Conservation (phyloP, 768 basidiomycete genomes). For the Amanita subjunquillea region DNA sequence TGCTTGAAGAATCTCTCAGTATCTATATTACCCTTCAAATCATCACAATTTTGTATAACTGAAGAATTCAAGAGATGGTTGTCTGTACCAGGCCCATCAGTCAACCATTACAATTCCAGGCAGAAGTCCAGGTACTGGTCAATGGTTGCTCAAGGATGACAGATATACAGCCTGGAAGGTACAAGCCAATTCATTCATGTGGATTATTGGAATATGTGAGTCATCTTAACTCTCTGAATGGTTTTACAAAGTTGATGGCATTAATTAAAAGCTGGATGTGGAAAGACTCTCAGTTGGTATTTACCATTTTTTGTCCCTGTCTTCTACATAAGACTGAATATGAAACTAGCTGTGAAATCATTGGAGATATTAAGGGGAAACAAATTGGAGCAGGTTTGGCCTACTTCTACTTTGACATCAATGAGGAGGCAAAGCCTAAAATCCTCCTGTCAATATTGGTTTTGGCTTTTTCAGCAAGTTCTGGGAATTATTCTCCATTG, state of each 20-base stretch:
- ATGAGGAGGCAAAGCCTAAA: not conserved
- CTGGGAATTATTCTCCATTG: not conserved
- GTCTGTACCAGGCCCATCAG: not conserved
- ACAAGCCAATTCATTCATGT: not conserved
- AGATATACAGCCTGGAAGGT: not conserved
- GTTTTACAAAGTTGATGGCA: not conserved
- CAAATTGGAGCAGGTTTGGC: not conserved
- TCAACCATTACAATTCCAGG: not conserved
- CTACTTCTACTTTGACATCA: conserved; percentile 1
- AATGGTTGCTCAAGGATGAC: not conserved
- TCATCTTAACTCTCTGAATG: not conserved
- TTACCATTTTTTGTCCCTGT: not conserved
- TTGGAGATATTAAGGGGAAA: not conserved
- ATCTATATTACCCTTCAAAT: too few species aligned
- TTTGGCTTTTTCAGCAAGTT: not conserved
- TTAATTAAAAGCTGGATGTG: not conserved
- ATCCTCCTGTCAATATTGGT: not conserved
- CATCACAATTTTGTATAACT: too few species aligned
- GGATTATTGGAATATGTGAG: not conserved
- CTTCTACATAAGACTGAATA: too few species aligned
- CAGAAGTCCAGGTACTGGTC: not conserved
- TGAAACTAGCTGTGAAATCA: not conserved
- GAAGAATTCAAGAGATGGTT: not conserved
- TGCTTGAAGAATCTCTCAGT: too few species aligned
- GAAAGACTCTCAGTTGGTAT: not conserved